Percentiles rank a stretch among this genome's conserved stretches.
Conservation (phyloP, 148 eudicot genomes). For the Camellia lanceoleosa region DNA sequence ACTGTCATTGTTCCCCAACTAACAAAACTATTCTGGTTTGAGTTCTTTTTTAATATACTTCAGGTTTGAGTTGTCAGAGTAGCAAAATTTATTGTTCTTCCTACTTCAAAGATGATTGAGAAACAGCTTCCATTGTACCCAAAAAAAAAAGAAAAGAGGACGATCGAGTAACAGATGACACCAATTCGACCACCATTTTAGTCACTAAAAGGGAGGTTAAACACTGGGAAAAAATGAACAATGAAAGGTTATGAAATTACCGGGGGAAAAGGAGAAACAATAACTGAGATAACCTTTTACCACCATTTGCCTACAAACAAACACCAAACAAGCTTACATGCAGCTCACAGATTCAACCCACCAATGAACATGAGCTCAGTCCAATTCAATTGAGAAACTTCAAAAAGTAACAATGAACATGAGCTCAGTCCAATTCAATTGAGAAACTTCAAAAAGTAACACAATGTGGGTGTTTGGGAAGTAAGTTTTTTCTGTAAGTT, state of each 20-base stretch:
- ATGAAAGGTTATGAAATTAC: too few relatives aligned
- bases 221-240: neutral
- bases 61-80: slow-evolving; percentile 54
- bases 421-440: neutral
- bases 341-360: neutral
- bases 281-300: neutral
- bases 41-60: too few relatives aligned
- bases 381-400: neutral
- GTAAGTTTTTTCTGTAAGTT: too few relatives aligned
- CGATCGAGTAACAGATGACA: slow-evolving; percentile 68
- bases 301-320: neutral
- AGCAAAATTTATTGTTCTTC: slow-evolving; percentile 73
- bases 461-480: too few relatives aligned
- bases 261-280: too few relatives aligned
- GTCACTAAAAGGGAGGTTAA: neutral
- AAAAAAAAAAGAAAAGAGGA: slow-evolving; percentile 20
- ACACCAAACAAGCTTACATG: neutral
- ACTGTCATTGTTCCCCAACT: slow-evolving; percentile 17
- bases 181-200: slow-evolving; percentile 64
- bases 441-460: neutral
- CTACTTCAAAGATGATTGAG: slow-evolving; percentile 57
- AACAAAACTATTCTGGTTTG: too few relatives aligned
- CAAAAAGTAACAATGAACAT: neutral
- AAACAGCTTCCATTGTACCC: slow-evolving; percentile 29
- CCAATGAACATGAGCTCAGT: neutral